phyloP scores from a whole-genome alignment of 73 alveolate species.

The Paraurostyla sp. region DNA sequence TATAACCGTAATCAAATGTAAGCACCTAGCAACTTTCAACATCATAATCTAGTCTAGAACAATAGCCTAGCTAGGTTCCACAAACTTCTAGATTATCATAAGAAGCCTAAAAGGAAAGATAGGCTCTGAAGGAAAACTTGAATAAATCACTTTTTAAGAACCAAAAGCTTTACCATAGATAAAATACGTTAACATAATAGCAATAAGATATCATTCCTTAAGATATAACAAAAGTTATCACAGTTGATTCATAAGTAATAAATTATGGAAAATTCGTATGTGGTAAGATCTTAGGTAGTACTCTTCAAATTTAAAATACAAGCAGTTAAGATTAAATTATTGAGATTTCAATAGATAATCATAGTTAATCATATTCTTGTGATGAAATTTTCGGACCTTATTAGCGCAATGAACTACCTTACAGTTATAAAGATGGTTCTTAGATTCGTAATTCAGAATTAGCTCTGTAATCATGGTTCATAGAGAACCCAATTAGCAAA shows the following conservation, averaged over 20 bases:
- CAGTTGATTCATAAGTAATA: constrained; percentile 63
- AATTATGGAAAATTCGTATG: constrained; percentile 69
- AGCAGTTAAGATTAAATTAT: constrained; percentile 43
- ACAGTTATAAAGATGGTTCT: constrained; percentile 31
- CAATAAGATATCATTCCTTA: background rate
- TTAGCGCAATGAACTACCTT: constrained; percentile 28
- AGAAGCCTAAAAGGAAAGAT: constrained; percentile 1
- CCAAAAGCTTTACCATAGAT: constrained; percentile 7
- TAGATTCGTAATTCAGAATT: constrained; percentile 35
- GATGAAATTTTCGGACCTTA: constrained; percentile 61
- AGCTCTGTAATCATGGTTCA: constrained; percentile 56
- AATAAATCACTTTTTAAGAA: constrained; percentile 18
- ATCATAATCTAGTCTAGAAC: background rate
- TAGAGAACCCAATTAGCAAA: constrained; percentile 74
- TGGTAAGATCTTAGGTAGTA: constrained; percentile 71
- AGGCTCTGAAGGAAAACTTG: constrained; percentile 10
- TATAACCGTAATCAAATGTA: background rate
- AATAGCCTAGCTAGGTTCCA: background rate
- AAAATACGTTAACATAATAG: background rate
- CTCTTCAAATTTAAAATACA: constrained; percentile 28
- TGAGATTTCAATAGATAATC: constrained; percentile 56
- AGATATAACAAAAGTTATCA: constrained; percentile 46
- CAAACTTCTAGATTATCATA: background rate
- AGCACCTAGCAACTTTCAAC: background rate
- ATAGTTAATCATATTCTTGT: constrained; percentile 14